A percentile compares a stretch with the other conserved stretches of the same genome.
Conservation (phyloP, 2,329 filamentous ascomycete genomes). For the Mycosphaerella sp. region DNA sequence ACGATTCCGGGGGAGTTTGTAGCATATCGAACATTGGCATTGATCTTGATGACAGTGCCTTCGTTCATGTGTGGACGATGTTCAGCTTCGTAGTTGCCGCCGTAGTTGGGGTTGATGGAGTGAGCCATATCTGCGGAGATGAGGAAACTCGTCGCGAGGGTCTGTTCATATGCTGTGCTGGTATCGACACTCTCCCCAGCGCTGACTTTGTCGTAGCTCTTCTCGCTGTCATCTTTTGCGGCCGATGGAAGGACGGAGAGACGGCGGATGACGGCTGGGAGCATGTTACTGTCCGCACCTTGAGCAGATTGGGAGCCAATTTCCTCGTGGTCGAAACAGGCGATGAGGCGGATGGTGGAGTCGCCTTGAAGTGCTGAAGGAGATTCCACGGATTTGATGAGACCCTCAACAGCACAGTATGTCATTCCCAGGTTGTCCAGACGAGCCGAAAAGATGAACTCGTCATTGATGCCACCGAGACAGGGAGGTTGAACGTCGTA, state of each 20-base stretch:
- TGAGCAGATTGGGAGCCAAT: conserved; percentile 90
- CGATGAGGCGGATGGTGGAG: conserved; percentile 77
- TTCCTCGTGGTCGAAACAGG: conserved; percentile 96
- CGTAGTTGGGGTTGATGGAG: conserved; percentile 91
- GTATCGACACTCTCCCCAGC: conserved; percentile 49
- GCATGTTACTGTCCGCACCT: conserved; percentile 84
- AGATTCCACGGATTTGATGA: conserved; percentile 69
- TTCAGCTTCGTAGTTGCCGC: conserved; percentile 80
- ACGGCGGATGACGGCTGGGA: conserved; percentile 79
- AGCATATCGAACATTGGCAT: conserved; percentile 93
- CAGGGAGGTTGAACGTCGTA: conserved; percentile 92
- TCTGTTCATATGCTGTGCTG: conserved; percentile 86
- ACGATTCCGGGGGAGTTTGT: conserved; percentile 96
- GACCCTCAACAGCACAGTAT: conserved; percentile 78
- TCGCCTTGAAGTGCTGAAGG: conserved; percentile 65
- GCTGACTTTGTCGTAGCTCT: conserved; percentile 58
- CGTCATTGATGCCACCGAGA: conserved; percentile 82
- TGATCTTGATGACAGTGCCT: conserved; percentile 94
- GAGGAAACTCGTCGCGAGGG: conserved; percentile 82
- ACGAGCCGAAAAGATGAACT: conserved; percentile 93
- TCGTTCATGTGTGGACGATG: conserved; percentile 95
- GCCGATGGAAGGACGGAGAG: conserved; percentile 70
- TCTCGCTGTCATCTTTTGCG: conserved; percentile 48
- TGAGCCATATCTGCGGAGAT: conserved; percentile 98
- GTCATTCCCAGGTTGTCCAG: conserved; percentile 97